These are phyloP conservation scores for Dryas drummondii DNA, from an alignment of 306 rosid species.

Conservation along the genomic window DNA sequence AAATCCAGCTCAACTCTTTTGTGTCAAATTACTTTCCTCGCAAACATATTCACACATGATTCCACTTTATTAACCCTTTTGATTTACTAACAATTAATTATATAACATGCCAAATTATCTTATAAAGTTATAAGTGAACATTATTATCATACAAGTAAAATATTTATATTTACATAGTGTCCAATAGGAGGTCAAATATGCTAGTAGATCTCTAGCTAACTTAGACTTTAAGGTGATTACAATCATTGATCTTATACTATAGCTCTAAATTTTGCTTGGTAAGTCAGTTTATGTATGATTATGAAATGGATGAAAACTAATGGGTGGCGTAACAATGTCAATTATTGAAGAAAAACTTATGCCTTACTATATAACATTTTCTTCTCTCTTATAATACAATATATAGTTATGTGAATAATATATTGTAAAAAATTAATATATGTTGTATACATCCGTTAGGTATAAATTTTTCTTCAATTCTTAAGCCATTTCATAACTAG, in stretches of 20 bases:
- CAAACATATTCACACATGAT: no score
- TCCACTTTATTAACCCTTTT: no score
- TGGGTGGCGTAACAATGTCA: background rate
- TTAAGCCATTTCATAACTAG: no score
- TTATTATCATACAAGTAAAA: background rate
- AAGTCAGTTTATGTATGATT: background rate
- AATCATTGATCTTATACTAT: slow-evolving; percentile 2
- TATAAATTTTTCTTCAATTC: no score
- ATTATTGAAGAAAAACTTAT: background rate
- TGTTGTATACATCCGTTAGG: no score
- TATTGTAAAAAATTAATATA: no score
- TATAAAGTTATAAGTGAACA: no score
- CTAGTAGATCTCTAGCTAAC: background rate
- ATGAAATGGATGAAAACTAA: background rate
- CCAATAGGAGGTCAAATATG: background rate
- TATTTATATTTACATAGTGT: background rate
- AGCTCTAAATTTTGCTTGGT: background rate
- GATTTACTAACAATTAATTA: no score
- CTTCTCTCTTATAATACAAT: no score
- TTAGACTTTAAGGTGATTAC: background rate
- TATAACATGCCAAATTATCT: no score
- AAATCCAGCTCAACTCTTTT: background rate
- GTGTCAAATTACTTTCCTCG: background rate
- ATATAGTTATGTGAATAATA: no score
- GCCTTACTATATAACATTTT: no score